Evolutionary conservation across 2,329 filamentous ascomycete genomes (phyloP), one percentile per base, ranked within the genome.

Genomic region (Dryadomyces quercivorus): DNA sequence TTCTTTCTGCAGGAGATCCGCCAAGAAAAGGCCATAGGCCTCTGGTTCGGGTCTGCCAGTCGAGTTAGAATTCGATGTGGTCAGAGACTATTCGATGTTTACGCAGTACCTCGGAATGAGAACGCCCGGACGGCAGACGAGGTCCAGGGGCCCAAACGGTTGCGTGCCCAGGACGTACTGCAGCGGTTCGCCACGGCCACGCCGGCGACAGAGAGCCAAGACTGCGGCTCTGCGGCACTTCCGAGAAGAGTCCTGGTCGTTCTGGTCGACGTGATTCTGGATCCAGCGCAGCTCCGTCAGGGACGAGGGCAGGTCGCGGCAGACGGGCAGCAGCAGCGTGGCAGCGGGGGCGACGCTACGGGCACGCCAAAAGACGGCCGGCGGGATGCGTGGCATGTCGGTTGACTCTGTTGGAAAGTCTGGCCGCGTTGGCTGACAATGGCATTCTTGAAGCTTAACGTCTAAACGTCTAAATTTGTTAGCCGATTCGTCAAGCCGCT

Each of bases 151-250:
- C 0, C 91, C 92, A 69, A 98, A 97, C 1, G 86, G 93, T 66
- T 96, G 90, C 5, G 84, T 83, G 3, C 90, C 90, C 1, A 98
- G 72, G 21, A 97, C 76, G 65, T 97, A 97, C 67, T 97, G 93
- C 38, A 98, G 70, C 1, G 93, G 93, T 56, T 83, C 78, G 1
- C 89, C 89, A 9, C 66, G 68, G 9, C 76, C 73, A 38, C 82
- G 72, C 50, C 71, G 67, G 4, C 66, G 66, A 58, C 77, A 81
- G 7, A 83, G 66, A 1, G 63, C 58, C 8, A 66, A 59, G 2
- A 79, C 20, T 16, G 51, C 44, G 36, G 31, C 18, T 36, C 12
- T 6, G 13, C 26, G 16, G 13, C 3, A 8, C 22, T 22, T 5
- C 31, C n/a, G 7, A 10, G 26, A 20, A 8, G 26, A 45, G 48